A percentile compares a stretch with the other conserved stretches of the same genome.
Conservation (phyloP, 345 rosid species). For the Rhodamnia rubescens region DNA sequence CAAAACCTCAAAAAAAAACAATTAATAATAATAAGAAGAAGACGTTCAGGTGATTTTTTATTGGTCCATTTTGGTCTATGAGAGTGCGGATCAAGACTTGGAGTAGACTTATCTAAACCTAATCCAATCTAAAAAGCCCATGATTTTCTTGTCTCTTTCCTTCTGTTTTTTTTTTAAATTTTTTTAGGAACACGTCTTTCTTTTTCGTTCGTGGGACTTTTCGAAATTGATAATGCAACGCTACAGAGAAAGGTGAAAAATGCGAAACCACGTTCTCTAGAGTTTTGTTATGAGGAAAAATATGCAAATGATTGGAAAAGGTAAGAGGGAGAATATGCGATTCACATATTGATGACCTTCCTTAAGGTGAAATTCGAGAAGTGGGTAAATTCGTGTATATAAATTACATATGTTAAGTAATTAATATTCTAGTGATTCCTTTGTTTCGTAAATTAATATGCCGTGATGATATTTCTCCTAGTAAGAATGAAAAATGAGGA, state of each 20-base stretch:
- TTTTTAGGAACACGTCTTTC: too few relatives aligned
- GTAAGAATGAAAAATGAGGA: not conserved
- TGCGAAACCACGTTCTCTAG: not conserved
- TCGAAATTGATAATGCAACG: too few relatives aligned
- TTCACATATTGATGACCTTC: not conserved
- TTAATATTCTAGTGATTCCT: not conserved
- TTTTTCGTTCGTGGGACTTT: not conserved
- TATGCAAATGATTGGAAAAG: not conserved
- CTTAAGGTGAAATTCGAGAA: not conserved
- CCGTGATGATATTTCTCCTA: not conserved
- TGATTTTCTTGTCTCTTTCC: not conserved
- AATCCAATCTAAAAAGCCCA: not conserved
- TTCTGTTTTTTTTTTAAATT: not conserved
- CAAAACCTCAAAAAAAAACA: not conserved
- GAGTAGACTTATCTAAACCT: not conserved
- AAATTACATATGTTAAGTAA: not conserved
- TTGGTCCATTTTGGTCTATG: not conserved
- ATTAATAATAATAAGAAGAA: too few relatives aligned
- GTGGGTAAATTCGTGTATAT: not conserved
- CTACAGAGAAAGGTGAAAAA: not conserved
- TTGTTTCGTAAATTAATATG: not conserved
- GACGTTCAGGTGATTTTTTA: not conserved
- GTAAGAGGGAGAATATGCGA: not conserved
- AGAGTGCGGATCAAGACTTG: not conserved
- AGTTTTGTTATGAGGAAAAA: not conserved